A percentile compares a stretch with the other conserved stretches of the same genome.
phyloP scores from a whole-genome alignment of 768 basidiomycete species.

The Trametes villosa region DNA sequence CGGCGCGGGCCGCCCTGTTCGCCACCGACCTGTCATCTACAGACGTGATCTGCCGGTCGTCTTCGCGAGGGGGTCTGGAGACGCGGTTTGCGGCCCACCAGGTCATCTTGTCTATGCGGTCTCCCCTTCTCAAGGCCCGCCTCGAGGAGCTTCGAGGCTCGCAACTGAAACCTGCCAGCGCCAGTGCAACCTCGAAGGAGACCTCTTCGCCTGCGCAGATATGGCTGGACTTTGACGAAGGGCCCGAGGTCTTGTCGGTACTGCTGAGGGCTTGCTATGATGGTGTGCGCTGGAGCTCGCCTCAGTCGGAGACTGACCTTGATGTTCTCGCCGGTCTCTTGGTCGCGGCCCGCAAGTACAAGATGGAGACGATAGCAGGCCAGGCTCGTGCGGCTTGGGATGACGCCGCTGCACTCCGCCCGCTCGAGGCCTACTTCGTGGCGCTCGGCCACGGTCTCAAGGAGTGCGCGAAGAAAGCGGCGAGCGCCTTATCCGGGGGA shows the following conservation, averaged over 20 bases:
- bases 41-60: slow-evolving; percentile 58
- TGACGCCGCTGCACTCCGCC: neutral
- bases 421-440: slow-evolving; percentile 7
- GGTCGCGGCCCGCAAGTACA: neutral
- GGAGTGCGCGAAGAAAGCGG: slow-evolving; percentile 27
- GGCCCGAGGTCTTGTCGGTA: neutral
- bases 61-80: slow-evolving; percentile 42
- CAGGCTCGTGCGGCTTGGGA: neutral
- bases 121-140: slow-evolving; percentile 33
- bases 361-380: neutral
- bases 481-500: slow-evolving; percentile 16
- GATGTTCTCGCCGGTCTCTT: neutral
- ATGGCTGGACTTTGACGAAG: slow-evolving; percentile 3
- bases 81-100: slow-evolving; percentile 38
- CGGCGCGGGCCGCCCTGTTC: neutral
- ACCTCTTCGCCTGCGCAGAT: neutral
- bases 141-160: neutral
- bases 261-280: neutral
- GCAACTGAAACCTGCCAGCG: neutral
- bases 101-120: slow-evolving; percentile 38
- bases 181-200: neutral
- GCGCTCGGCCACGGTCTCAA: neutral
- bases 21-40: neutral
- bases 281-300: too few species aligned
- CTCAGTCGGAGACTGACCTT: neutral